Evolutionary conservation across 129 eudicot genomes (phyloP).

Genomic region (Artemisia annua): DNA sequence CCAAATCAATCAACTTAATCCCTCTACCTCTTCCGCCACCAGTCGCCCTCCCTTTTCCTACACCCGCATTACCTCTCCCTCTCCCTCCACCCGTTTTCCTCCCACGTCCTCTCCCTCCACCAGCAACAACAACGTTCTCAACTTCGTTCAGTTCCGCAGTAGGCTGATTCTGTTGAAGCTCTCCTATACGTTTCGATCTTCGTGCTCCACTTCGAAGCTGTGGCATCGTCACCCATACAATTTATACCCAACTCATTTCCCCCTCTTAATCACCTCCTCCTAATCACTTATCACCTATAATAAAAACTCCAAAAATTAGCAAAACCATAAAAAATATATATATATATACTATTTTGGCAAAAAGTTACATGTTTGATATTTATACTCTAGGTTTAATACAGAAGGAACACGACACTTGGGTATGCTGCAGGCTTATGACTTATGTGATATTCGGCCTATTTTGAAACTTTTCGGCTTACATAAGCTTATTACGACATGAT

Average conservation of each 20-base stretch:
- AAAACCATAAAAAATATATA: neutral
- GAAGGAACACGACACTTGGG: too few species aligned
- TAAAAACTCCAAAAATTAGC: neutral
- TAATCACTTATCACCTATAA: slow-evolving; percentile 27
- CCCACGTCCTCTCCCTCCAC: slow-evolving; percentile 58
- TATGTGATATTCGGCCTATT: too few species aligned
- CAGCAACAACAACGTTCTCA: slow-evolving; percentile 55
- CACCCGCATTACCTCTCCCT: slow-evolving; percentile 80
- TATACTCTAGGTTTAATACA: too few species aligned
- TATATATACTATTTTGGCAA: neutral
- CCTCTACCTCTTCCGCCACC: slow-evolving; percentile 93
- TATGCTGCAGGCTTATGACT: too few species aligned
- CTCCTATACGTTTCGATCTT: slow-evolving; percentile 97
- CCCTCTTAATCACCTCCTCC: slow-evolving; percentile 32
- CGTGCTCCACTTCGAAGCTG: slow-evolving; percentile 99
- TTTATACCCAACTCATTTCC: slow-evolving; percentile 55
- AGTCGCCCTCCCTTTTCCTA: slow-evolving; percentile 65
- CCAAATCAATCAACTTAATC: slow-evolving; percentile 81
- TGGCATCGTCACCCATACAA: slow-evolving; percentile 99
- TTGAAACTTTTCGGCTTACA: too few species aligned
- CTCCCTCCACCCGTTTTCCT: slow-evolving; percentile 89
- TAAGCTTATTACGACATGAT: too few species aligned
- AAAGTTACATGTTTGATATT: neutral
- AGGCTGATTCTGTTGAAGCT: slow-evolving; percentile 79
- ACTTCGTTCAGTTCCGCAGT: slow-evolving; percentile 60